Evolutionary conservation across 805 yeast genomes (phyloP), one percentile per base, ranked within the genome.

Genomic region (Ogataea thermomethanolica): DNA sequence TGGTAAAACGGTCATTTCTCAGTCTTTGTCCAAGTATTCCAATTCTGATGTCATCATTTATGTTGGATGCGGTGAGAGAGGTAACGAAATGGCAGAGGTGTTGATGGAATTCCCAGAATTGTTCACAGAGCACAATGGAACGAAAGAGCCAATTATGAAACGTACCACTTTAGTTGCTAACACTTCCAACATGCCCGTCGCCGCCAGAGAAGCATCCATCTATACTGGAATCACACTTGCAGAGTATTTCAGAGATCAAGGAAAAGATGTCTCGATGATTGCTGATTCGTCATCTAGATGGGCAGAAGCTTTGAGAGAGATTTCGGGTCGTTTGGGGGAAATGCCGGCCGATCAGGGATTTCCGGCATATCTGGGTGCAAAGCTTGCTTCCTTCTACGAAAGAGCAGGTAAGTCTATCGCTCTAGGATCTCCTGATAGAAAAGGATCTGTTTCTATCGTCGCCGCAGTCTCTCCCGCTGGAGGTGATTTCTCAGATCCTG

Each of bases 281-380:
- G 99, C 99, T 45, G 99, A 93, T 68, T 93, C 99, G 5, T 91
- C 98, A 25, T 90, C 97, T 24, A 90, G 99, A 77, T 93, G 99
- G 99, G 99, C 99, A 32, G 99, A 93, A 75, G 99, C 99, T 48
- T 78, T 93, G 65, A 90, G 99, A 83, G 99, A 93, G 78, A 84
- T 93, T 66, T 90, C 98, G 38, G 99, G 99, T 79, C 95, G 99
- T 79, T 76, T 93, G 66, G 99, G 99, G 71, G 99, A 93, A 76
- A 93, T 93, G 99, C 99, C 99, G 64, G 99, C 99, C 48, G 99
- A 93, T 71, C 99, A 95, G 76, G 99, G 99, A 76, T 93, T 90
- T 93, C 99, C 99, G 47, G 99, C 99, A 37, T 93, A 93, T 66
- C 76, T 93, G 66, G 99, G 99, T 73, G 96, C 99, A 38, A 93